Evolutionary conservation across 164 flowering plant genomes (phyloP).

Genomic region (Aristolochia fimbriata): DNA sequence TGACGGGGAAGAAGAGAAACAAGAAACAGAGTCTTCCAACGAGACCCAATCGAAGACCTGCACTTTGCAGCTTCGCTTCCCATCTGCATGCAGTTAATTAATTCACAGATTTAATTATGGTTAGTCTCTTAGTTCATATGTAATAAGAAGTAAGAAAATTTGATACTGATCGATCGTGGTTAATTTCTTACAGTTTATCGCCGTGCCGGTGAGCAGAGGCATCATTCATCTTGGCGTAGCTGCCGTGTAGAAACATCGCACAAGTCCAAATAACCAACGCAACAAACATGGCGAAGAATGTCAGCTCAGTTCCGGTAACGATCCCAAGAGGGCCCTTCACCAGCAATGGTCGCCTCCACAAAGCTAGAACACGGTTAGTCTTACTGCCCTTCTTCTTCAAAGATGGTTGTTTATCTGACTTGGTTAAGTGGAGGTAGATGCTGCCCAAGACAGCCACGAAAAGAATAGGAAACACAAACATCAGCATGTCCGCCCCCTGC

Average conservation of each 20-base stretch:
- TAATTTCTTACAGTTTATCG: slow-evolving; percentile 30
- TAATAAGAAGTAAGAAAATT: too few relatives aligned
- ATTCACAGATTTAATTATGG: too few relatives aligned
- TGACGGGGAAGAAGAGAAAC: slow-evolving; percentile 69
- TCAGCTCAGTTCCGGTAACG: slow-evolving; percentile 43
- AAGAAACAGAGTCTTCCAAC: slow-evolving; percentile 56
- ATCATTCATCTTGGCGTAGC: slow-evolving; percentile 23
- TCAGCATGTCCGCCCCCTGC: too few relatives aligned
- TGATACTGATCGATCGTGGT: too few relatives aligned
- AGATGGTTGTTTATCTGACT: too few relatives aligned
- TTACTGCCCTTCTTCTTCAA: too few relatives aligned
- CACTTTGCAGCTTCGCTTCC: slow-evolving; percentile 37
- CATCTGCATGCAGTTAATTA: too few relatives aligned
- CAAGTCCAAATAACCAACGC: slow-evolving; percentile 63
- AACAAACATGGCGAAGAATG: slow-evolving; percentile 52
- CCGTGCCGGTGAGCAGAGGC: slow-evolving; percentile 15
- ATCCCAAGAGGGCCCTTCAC: slow-evolving; percentile 76
- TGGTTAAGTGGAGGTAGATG: too few relatives aligned
- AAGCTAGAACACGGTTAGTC: not conserved
- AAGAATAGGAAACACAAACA: too few relatives aligned
- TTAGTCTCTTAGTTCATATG: too few relatives aligned
- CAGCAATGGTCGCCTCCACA: slow-evolving; percentile 40
- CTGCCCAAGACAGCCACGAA: too few relatives aligned
- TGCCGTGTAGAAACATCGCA: slow-evolving; percentile 22
- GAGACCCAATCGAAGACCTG: slow-evolving; percentile 37